A percentile compares a stretch with the other conserved stretches of the same genome.
These are phyloP conservation scores for Colletotrichum sansevieriae DNA, from an alignment of 2,329 filamentous ascomycete species.

Conservation along the genomic window DNA sequence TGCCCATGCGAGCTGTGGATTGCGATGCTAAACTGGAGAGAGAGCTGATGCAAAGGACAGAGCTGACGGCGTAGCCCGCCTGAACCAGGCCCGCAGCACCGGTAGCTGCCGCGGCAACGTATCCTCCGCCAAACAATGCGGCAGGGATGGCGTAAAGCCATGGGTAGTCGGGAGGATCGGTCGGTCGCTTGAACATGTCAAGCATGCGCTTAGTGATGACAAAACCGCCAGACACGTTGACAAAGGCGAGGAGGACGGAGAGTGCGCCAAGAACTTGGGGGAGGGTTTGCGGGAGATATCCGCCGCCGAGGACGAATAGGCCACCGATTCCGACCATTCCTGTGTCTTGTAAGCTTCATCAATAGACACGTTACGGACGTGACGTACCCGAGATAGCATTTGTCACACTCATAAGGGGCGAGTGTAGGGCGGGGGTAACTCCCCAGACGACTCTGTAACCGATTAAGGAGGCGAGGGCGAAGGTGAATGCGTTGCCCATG, in stretches of 20 bases:
- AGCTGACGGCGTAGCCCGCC: slow-evolving; percentile 88
- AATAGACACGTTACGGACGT: neutral
- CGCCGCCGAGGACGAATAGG: slow-evolving; percentile 89
- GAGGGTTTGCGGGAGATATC: slow-evolving; percentile 80
- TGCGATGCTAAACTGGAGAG: slow-evolving; percentile 86
- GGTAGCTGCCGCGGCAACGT: slow-evolving; percentile 82
- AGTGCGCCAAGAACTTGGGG: slow-evolving; percentile 83
- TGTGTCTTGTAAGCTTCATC: slow-evolving; percentile 46
- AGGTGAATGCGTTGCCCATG: slow-evolving; percentile 90
- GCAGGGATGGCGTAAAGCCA: slow-evolving; percentile 88
- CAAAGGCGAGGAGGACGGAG: slow-evolving; percentile 87
- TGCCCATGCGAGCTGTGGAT: slow-evolving; percentile 85
- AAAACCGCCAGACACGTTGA: slow-evolving; percentile 90
- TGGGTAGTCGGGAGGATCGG: slow-evolving; percentile 88
- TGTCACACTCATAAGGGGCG: slow-evolving; percentile 91
- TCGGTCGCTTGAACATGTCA: slow-evolving; percentile 89
- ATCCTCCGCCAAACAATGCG: slow-evolving; percentile 83
- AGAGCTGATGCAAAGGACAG: slow-evolving; percentile 86
- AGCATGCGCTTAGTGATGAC: slow-evolving; percentile 95
- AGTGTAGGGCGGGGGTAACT: slow-evolving; percentile 85
- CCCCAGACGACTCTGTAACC: slow-evolving; percentile 93
- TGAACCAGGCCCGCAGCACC: slow-evolving; percentile 88
- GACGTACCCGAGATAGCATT: slow-evolving; percentile 84
- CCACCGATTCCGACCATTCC: slow-evolving; percentile 90
- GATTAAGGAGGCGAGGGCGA: slow-evolving; percentile 85